Conservation (phyloP, 2,329 filamentous ascomycete genomes). For the Aspergillus pseudonomiae region DNA sequence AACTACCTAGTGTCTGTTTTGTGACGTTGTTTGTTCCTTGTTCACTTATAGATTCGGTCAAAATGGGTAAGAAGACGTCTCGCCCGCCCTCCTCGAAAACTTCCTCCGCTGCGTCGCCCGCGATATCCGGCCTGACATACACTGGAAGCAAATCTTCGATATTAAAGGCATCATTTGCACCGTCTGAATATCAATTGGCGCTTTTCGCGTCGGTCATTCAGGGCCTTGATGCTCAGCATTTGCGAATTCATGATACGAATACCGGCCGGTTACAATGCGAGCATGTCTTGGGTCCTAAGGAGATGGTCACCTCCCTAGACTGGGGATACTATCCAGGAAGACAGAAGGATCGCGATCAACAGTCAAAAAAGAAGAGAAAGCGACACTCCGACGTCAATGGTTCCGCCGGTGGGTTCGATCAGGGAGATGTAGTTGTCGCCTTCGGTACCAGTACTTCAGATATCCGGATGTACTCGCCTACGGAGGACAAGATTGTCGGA, state of each 20-base stretch:
- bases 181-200: constrained; percentile 54
- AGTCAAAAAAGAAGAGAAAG: constrained; percentile 56
- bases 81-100: constrained; percentile 47
- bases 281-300: constrained; percentile 50
- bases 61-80: constrained; percentile 52
- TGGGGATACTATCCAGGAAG: constrained; percentile 51
- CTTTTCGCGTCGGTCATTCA: constrained; percentile 59
- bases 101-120: constrained; percentile 45
- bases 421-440: constrained; percentile 51
- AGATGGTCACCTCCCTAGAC: constrained; percentile 53
- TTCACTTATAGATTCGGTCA: constrained; percentile 13
- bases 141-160: constrained; percentile 51
- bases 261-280: constrained; percentile 55
- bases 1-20: constrained; percentile 7
- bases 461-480: constrained; percentile 53
- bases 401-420: constrained; percentile 33
- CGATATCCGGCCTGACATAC: constrained; percentile 39
- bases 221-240: constrained; percentile 55
- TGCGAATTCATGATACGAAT: constrained; percentile 55
- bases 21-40: constrained; percentile 9
- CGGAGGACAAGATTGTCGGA: constrained; percentile 51
- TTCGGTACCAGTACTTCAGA: constrained; percentile 54
- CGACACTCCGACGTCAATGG: constrained; percentile 48
- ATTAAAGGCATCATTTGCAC: constrained; percentile 54
- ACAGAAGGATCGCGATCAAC: constrained; percentile 39